Percentiles rank a stretch among this genome's conserved stretches.
These are phyloP conservation scores for Tubosaeta sp. DNA, from an alignment of 768 basidiomycete genomes.

Conservation along the genomic window DNA sequence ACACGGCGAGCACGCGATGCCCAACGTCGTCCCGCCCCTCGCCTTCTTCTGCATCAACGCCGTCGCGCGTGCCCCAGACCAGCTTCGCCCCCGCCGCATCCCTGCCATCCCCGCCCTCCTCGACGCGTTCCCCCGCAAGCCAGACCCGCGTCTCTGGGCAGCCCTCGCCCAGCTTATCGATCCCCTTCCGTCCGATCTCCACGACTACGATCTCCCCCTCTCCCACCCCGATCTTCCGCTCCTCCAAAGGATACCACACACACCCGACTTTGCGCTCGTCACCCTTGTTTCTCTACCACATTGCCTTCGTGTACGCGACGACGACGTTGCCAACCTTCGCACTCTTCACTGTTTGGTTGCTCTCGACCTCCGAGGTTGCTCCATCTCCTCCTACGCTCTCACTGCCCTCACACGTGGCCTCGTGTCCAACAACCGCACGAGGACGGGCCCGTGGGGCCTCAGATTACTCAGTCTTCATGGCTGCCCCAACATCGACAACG, in stretches of 20 bases:
- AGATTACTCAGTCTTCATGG: slow-evolving; percentile 54
- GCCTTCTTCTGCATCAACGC: slow-evolving; percentile 45
- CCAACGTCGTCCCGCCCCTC: slow-evolving; percentile 44
- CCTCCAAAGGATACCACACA: slow-evolving; percentile 53
- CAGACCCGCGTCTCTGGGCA: slow-evolving; percentile 62
- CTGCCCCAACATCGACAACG: slow-evolving; percentile 47
- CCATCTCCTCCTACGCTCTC: slow-evolving; percentile 50
- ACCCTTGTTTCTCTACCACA: slow-evolving; percentile 58
- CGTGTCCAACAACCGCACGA: slow-evolving; percentile 15
- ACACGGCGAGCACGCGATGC: slow-evolving; percentile 2
- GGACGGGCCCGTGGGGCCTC: slow-evolving; percentile 51
- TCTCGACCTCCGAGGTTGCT: slow-evolving; percentile 58
- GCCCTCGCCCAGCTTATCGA: slow-evolving; percentile 55
- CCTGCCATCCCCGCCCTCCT: slow-evolving; percentile 40
- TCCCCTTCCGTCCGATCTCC: slow-evolving; percentile 42
- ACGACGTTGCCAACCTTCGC: slow-evolving; percentile 47
- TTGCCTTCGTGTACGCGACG: slow-evolving; percentile 56
- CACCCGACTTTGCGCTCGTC: slow-evolving; percentile 56
- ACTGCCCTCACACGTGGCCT: slow-evolving; percentile 49
- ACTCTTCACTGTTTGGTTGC: slow-evolving; percentile 53
- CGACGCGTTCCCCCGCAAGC: slow-evolving; percentile 27
- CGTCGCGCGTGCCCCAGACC: slow-evolving; percentile 42
- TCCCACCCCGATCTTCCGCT: slow-evolving; percentile 50
- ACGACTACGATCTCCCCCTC: slow-evolving; percentile 44
- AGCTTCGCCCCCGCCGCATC: slow-evolving; percentile 34